Percentiles rank a stretch among this genome's conserved stretches.
Evolutionary conservation across 2,329 filamentous ascomycete species (phyloP).

Genomic region (Alternaria sp.): DNA sequence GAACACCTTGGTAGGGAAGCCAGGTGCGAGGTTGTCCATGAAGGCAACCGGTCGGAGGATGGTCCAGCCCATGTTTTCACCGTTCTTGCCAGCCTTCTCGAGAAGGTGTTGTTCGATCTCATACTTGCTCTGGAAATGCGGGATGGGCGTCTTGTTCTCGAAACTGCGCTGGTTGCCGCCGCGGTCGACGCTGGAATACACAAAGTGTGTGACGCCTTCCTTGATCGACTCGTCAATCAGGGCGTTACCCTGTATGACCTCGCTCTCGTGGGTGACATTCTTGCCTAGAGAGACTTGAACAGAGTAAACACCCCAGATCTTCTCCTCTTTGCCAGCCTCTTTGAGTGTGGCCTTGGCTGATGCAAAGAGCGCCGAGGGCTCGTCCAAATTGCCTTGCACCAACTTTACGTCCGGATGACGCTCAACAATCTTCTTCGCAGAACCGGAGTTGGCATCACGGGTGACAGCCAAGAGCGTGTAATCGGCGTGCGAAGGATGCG

Average conservation of each 20-base stretch:
- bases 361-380: slow-evolving; percentile 59
- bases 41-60: slow-evolving; percentile 68
- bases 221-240: slow-evolving; percentile 65
- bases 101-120: slow-evolving; percentile 68
- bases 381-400: slow-evolving; percentile 64
- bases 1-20: slow-evolving; percentile 58
- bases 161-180: slow-evolving; percentile 62
- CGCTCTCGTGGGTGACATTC: slow-evolving; percentile 50
- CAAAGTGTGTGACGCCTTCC: slow-evolving; percentile 63
- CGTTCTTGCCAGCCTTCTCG: slow-evolving; percentile 49
- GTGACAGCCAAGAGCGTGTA: slow-evolving; percentile 67
- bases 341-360: slow-evolving; percentile 49
- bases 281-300: slow-evolving; percentile 61
- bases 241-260: slow-evolving; percentile 63
- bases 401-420: slow-evolving; percentile 59
- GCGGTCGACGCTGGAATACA: slow-evolving; percentile 70
- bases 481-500: slow-evolving; percentile 38
- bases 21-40: slow-evolving; percentile 63
- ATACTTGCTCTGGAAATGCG: slow-evolving; percentile 68
- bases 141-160: slow-evolving; percentile 56
- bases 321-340: slow-evolving; percentile 36
- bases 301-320: slow-evolving; percentile 67
- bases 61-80: slow-evolving; percentile 63
- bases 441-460: slow-evolving; percentile 59
- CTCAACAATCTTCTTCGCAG: slow-evolving; percentile 56